Evolutionary conservation across 2,329 filamentous ascomycete genomes (phyloP).

Genomic region (Ophidiomyces ophidiicola): DNA sequence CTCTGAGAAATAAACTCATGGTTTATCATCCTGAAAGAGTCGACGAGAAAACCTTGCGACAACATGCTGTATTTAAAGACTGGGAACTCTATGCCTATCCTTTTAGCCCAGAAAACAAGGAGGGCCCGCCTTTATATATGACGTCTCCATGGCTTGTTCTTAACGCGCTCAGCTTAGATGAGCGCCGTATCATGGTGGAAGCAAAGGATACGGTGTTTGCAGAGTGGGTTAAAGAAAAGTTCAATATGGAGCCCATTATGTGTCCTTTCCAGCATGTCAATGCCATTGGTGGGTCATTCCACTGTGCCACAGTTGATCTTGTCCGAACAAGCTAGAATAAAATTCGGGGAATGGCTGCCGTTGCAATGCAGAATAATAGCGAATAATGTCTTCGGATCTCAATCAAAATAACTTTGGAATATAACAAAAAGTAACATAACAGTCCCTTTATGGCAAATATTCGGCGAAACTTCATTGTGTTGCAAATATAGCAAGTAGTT

Average conservation of each 20-base stretch:
- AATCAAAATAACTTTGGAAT: too few species aligned
- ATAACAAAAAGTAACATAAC: too few species aligned
- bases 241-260: slow-evolving; percentile 18
- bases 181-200: slow-evolving; percentile 21
- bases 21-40: slow-evolving; percentile 21
- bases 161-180: slow-evolving; percentile 22
- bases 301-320: slow-evolving; percentile 13
- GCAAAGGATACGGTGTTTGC: slow-evolving; percentile 16
- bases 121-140: slow-evolving; percentile 21
- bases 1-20: slow-evolving; percentile 21
- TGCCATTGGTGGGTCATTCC: slow-evolving; percentile 23
- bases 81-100: slow-evolving; percentile 23
- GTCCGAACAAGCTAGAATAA: slow-evolving; percentile 1
- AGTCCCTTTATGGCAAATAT: too few species aligned
- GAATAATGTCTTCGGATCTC: too few species aligned
- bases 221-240: slow-evolving; percentile 11
- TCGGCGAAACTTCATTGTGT: too few species aligned
- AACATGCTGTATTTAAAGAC: slow-evolving; percentile 19
- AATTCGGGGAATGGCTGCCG: neutral
- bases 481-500: too few species aligned
- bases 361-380: too few species aligned
- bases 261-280: slow-evolving; percentile 25
- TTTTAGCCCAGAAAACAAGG: slow-evolving; percentile 14
- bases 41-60: slow-evolving; percentile 17
- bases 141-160: slow-evolving; percentile 21